A percentile compares a stretch with the other conserved stretches of the same genome.
phyloP scores from a whole-genome alignment of 768 basidiomycete genomes.

The Hydnomerulius pinastri region DNA sequence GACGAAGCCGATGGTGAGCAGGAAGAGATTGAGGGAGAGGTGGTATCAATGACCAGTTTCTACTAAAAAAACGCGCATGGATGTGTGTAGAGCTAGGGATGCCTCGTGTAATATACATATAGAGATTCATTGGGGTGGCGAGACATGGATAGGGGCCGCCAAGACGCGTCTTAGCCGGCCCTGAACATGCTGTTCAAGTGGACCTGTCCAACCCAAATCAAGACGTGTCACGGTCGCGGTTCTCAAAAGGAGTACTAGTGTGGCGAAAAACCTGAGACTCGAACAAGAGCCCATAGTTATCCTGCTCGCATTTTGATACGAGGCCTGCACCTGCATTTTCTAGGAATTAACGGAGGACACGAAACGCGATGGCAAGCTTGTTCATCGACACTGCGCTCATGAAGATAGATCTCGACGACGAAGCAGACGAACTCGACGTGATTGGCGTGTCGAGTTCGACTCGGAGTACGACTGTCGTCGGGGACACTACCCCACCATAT shows the following conservation, averaged over 20 bases:
- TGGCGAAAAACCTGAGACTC: slow-evolving; percentile 1
- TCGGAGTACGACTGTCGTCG: slow-evolving; percentile 29
- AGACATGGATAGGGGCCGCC: not conserved
- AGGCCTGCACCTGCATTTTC: no score
- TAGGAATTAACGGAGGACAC: no score
- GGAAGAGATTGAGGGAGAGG: slow-evolving; percentile 64
- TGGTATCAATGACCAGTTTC: slow-evolving; percentile 58
- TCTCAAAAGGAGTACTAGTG: not conserved
- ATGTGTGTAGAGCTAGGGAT: no score
- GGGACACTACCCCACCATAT: slow-evolving; percentile 26
- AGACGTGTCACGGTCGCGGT: slow-evolving; percentile 4
- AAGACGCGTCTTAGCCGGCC: slow-evolving; percentile 28
- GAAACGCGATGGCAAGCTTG: not conserved
- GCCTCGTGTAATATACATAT: no score
- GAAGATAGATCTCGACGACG: slow-evolving; percentile 2
- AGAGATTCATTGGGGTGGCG: not conserved
- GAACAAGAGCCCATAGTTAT: no score
- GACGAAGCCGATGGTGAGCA: slow-evolving; percentile 76
- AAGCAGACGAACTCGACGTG: slow-evolving; percentile 34
- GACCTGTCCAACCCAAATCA: not conserved
- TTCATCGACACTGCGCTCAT: not conserved
- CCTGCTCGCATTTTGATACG: no score
- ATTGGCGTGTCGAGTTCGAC: slow-evolving; percentile 27
- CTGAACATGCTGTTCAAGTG: slow-evolving; percentile 10
- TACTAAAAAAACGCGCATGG: no score